Conservation (phyloP, 139 green algal genomes). For the Micractinium conductrix region DNA sequence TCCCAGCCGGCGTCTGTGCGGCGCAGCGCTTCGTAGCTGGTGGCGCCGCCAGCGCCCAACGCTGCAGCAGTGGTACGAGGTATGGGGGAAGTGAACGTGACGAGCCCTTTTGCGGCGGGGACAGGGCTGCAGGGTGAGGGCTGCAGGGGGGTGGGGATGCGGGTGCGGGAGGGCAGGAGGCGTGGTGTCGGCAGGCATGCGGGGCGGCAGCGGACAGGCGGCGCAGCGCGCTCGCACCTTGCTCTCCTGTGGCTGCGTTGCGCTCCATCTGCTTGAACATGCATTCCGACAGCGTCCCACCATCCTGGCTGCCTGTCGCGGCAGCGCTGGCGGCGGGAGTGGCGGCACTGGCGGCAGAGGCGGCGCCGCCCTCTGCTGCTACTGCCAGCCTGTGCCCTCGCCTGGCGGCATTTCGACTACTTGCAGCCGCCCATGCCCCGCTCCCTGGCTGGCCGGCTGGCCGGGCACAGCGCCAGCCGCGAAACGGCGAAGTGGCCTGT, state of each 20-base stretch:
- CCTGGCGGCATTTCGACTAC: too few species aligned
- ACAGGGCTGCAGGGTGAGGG: neutral
- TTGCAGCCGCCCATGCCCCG: too few species aligned
- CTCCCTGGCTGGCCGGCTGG: too few species aligned
- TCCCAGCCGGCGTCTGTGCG: conserved; percentile 76
- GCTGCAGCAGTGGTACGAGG: conserved; percentile 41
- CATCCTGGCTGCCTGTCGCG: neutral
- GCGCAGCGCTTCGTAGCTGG: conserved; percentile 74
- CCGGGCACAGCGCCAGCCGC: too few species aligned
- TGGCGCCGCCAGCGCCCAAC: conserved; percentile 78
- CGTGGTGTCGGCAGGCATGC: neutral
- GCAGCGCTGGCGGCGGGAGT: neutral
- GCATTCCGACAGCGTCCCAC: neutral
- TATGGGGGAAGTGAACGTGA: neutral
- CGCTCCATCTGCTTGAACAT: conserved; percentile 39
- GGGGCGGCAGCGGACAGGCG: neutral
- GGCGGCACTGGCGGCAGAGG: neutral
- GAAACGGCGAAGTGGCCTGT: too few species aligned
- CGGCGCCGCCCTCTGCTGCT: too few species aligned
- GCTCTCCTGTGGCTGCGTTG: neutral
- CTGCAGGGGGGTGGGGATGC: neutral
- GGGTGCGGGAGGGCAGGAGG: neutral
- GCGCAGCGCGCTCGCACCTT: neutral
- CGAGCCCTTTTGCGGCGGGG: neutral
- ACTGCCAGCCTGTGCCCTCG: too few species aligned